phyloP scores from a whole-genome alignment of 345 rosid species.

The Syzygium aromaticum region DNA sequence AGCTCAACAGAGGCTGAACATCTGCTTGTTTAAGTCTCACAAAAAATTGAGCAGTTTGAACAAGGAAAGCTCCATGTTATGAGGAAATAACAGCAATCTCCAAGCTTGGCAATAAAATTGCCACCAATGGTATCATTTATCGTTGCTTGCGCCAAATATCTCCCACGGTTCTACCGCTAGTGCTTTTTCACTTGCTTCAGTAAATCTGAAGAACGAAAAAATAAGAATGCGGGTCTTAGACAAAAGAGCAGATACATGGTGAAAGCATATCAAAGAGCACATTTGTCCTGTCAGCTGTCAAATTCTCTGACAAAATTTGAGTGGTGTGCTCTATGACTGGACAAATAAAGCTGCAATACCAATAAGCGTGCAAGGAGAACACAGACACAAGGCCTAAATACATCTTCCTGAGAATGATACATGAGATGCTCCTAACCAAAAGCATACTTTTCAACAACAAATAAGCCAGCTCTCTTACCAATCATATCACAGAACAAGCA shows the following conservation, averaged over 20 bases:
- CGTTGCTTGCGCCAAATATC: neutral
- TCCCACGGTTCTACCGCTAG: neutral
- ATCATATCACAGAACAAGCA: neutral
- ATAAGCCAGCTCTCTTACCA: neutral
- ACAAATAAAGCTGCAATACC: neutral
- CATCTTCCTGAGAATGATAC: neutral
- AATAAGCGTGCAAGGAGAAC: neutral
- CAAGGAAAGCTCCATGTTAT: neutral
- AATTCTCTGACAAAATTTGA: neutral
- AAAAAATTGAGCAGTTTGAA: neutral
- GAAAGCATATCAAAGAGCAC: neutral
- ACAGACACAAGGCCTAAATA: neutral
- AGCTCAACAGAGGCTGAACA: neutral
- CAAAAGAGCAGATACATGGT: neutral
- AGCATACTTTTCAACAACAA: neutral
- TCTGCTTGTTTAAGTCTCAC: neutral
- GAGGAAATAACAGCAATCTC: neutral
- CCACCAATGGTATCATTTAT: neutral
- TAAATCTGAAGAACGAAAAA: neutral
- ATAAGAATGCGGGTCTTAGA: neutral
- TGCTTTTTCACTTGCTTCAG: neutral
- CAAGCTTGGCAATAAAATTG: neutral
- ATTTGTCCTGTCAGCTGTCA: neutral
- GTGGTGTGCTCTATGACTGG: neutral
- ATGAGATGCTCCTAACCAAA: neutral